These are phyloP conservation scores for Sergeia podlipaevii DNA, from an alignment of 208 protist genomes.

Conservation along the genomic window DNA sequence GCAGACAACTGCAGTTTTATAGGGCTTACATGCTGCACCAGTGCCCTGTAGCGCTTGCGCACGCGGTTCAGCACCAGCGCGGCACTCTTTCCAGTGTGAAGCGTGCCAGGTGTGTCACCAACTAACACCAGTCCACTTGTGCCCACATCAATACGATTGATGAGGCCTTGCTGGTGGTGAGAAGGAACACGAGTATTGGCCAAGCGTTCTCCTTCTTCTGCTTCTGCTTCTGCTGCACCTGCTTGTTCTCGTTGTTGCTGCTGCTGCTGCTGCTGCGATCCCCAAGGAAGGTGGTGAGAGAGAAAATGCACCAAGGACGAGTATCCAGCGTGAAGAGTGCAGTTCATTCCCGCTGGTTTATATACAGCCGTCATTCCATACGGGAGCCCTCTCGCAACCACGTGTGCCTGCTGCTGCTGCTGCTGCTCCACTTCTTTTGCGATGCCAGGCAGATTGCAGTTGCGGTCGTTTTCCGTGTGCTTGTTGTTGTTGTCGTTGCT, in stretches of 20 bases:
- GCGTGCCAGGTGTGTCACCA: conserved; percentile 13
- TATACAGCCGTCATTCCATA: conserved; percentile 54
- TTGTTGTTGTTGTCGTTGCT: neutral
- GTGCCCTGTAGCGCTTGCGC: conserved; percentile 57
- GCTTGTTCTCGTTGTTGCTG: neutral
- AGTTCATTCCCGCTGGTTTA: conserved; percentile 60
- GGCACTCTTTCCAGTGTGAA: conserved; percentile 26
- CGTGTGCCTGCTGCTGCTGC: neutral
- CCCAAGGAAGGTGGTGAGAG: conserved; percentile 38
- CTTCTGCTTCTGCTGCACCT: too few relatives aligned
- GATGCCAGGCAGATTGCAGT: too few relatives aligned
- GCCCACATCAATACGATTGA: conserved; percentile 83
- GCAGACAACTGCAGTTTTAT: too few relatives aligned
- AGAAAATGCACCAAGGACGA: conserved; percentile 42
- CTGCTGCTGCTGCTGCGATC: neutral
- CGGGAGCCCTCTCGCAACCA: conserved; percentile 35
- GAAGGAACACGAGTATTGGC: conserved; percentile 24
- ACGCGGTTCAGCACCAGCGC: conserved; percentile 33
- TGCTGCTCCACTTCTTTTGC: conserved; percentile 1
- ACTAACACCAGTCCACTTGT: conserved; percentile 74
- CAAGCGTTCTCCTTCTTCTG: too few relatives aligned
- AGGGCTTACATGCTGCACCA: conserved; percentile 55
- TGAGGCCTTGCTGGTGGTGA: conserved; percentile 64
- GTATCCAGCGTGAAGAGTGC: conserved; percentile 54
- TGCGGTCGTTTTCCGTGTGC: neutral